These are phyloP conservation scores for Lichtheimia hyalospora DNA, from an alignment of 371 early-diverging fungal species.

Conservation along the genomic window DNA sequence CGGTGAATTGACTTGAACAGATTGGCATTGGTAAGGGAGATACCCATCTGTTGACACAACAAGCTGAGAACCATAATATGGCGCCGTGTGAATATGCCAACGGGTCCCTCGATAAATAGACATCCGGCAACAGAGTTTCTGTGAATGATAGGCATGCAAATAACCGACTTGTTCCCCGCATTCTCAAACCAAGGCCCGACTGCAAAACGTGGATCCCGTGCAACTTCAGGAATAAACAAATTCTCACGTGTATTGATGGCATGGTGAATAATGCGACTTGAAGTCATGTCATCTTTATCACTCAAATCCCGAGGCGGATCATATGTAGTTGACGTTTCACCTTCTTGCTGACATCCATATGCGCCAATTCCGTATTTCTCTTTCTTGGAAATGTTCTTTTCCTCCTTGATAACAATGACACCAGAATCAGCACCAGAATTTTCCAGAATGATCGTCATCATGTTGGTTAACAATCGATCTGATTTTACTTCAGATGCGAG, in stretches of 20 bases:
- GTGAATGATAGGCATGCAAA: conserved; percentile 59
- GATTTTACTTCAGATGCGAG: conserved; percentile 48
- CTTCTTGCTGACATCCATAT: conserved; percentile 41
- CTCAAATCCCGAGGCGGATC: conserved; percentile 35
- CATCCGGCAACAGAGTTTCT: conserved; percentile 51
- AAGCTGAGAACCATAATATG: conserved; percentile 56
- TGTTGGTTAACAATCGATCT: conserved; percentile 33
- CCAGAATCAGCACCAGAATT: conserved; percentile 49
- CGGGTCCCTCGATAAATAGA: conserved; percentile 54
- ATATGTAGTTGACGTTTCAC: conserved; percentile 30
- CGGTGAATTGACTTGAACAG: conserved; percentile 50
- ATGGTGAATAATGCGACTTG: conserved; percentile 38
- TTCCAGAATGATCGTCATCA: conserved; percentile 48
- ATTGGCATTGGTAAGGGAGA: conserved; percentile 59
- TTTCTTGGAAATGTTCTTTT: conserved; percentile 38
- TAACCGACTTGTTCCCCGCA: conserved; percentile 51
- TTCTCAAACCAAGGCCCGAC: conserved; percentile 48
- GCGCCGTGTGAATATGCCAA: conserved; percentile 56
- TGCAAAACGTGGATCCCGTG: conserved; percentile 41
- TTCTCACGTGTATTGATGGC: conserved; percentile 45
- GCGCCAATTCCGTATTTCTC: conserved; percentile 40
- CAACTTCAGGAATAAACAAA: conserved; percentile 39
- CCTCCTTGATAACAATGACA: conserved; percentile 43
- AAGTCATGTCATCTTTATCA: conserved; percentile 34
- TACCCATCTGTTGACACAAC: conserved; percentile 60